Percentiles rank a stretch among this genome's conserved stretches.
These are phyloP conservation scores for Leptodermis oblonga DNA, from an alignment of 257 asterid species.

Conservation along the genomic window DNA sequence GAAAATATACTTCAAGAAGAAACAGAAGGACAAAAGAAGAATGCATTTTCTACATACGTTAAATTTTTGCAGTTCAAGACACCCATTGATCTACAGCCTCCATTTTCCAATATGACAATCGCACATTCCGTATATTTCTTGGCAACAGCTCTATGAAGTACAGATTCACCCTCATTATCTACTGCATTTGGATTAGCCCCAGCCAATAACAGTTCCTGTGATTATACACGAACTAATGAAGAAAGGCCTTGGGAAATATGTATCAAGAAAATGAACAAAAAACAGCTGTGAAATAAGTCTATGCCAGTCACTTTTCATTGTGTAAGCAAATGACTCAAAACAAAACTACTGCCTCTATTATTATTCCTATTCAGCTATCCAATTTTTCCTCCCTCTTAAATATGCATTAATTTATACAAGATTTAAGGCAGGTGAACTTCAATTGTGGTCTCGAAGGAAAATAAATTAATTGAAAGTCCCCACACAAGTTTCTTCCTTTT, in stretches of 20 bases:
- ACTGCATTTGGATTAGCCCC: conserved; percentile 99
- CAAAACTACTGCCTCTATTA: background rate
- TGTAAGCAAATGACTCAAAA: background rate
- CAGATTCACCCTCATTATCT: conserved; percentile 98
- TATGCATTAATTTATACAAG: background rate
- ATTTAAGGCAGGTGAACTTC: background rate
- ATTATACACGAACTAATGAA: conserved; percentile 24
- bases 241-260: conserved; percentile 1
- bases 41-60: conserved; percentile 65
- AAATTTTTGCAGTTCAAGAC: conserved; percentile 71
- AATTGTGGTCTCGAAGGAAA: background rate
- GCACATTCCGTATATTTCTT: conserved; percentile 95
- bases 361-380: background rate
- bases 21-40: conserved; percentile 1
- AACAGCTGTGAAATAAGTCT: background rate
- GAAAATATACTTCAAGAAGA: background rate
- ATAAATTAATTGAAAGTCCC: background rate
- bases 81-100: conserved; percentile 95
- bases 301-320: background rate
- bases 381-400: background rate
- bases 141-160: conserved; percentile 95
- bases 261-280: conserved; percentile 7
- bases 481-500: background rate
- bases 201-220: conserved; percentile 79
- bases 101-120: conserved; percentile 82